Conservation (phyloP, 108 stramenopile species). For the Schizochytrium sp. region DNA sequence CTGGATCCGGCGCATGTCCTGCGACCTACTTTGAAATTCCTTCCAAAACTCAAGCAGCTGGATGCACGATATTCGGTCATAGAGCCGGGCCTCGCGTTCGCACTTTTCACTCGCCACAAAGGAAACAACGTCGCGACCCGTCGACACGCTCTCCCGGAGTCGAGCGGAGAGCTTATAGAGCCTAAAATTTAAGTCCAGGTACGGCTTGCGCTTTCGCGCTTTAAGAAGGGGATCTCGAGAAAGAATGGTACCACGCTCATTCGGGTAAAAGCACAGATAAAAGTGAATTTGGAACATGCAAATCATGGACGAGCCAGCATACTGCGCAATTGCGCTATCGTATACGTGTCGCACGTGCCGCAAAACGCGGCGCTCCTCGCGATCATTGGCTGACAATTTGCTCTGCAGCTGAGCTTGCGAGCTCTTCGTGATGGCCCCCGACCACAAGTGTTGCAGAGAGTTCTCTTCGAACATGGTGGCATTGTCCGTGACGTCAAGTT, state of each 20-base stretch:
- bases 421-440: neutral
- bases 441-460: neutral
- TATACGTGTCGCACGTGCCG: neutral
- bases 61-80: neutral
- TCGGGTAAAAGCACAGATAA: neutral
- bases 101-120: constrained; percentile 15
- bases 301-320: neutral
- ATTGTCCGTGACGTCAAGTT: neutral
- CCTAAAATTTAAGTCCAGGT: neutral
- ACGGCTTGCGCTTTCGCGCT: neutral
- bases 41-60: neutral
- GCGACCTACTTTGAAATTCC: neutral
- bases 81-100: neutral
- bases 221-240: neutral
- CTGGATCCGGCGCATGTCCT: neutral
- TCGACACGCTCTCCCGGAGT: neutral
- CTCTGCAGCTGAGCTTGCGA: neutral
- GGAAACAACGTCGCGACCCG: neutral
- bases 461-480: neutral
- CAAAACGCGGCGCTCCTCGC: neutral
- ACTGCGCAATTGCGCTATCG: neutral
- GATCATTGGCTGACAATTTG: neutral
- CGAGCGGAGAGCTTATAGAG: neutral
- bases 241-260: neutral
- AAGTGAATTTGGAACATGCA: neutral